Conservation (phyloP, 2,329 filamentous ascomycete species). For the Huntiella savannae region DNA sequence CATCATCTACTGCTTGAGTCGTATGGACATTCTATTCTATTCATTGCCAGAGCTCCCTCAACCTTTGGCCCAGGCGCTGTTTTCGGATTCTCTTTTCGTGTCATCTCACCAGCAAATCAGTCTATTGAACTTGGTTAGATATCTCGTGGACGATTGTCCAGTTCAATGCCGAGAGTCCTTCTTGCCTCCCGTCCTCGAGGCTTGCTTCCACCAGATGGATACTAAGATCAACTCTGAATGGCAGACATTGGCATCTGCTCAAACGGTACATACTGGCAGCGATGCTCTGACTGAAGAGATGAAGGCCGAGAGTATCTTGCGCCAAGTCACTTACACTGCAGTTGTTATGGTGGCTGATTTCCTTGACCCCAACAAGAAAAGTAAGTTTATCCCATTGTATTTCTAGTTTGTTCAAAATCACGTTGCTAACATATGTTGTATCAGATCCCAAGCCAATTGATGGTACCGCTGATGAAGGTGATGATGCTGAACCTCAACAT, state of each 20-base stretch:
- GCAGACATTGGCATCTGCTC: constrained; percentile 50
- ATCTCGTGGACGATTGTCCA: constrained; percentile 83
- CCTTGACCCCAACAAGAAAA: constrained; percentile 53
- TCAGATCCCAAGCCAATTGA: constrained; percentile 5
- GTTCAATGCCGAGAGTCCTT: constrained; percentile 59
- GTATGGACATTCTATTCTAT: constrained; percentile 75
- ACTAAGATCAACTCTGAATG: constrained; percentile 75
- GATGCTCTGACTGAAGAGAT: constrained; percentile 86
- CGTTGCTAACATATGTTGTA: not conserved
- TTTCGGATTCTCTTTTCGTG: constrained; percentile 61
- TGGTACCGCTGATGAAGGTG: not conserved
- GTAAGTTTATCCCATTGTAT: constrained; percentile 23
- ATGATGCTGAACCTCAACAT: constrained; percentile 9
- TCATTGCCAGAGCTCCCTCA: constrained; percentile 68
- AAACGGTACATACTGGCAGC: constrained; percentile 43
- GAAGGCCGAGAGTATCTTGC: constrained; percentile 89
- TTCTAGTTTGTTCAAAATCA: not conserved
- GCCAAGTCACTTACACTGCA: constrained; percentile 80
- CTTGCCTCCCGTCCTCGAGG: constrained; percentile 62
- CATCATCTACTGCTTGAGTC: constrained; percentile 82
- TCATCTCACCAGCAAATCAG: constrained; percentile 89
- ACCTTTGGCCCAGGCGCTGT: constrained; percentile 67
- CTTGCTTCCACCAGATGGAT: constrained; percentile 73
- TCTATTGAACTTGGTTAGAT: constrained; percentile 72
- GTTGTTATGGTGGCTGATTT: constrained; percentile 83